Base-by-base conservation (phyloP, 495 filamentous ascomycete genomes). In the Aspergillus cavernicola region DNA sequence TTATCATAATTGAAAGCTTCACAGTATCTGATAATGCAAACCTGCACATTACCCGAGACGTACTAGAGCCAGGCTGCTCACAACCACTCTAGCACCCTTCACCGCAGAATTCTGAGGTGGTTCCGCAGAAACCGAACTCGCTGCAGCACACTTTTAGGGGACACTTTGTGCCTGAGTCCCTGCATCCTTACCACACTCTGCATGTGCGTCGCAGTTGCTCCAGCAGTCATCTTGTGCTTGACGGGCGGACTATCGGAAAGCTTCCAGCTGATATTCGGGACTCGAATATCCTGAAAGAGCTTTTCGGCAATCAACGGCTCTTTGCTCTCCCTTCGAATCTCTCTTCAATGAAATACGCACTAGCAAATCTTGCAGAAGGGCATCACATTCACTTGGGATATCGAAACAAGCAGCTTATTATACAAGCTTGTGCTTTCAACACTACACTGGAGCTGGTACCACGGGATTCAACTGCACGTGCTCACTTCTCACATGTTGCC, bases 401-500 rank as follows among this genome's bases (percentile, higher is more conserved):
- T 23, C n/a, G 59, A 8, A 22, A 54, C 0, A 18, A 54, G 0
- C 47, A 71, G 3, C 49, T 75, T 23, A 23, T 70, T 10, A 53
- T 72, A 12, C 52, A 55, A 13, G 62, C 61, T 0, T 15, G 6
- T 24, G 48, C 39, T 13, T 12, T 28, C 0, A 37, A 20, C 4
- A 52, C 57, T 4, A 46, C 51, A 0, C 68, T 69, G 5, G 79
- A 85, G 56, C 57, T 81, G 0, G 50, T 86, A 6, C 77, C 81
- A 0, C 31, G 50, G 3, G 12, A 74, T 70, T 31, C 77, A 77
- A 35, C 66, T 87, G 0, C 84, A 87, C 45, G 84, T 82, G 0
- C 42, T 80, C 1, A 87, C 85, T 0, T 78, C 81, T 0, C 73
- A 70, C 50, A 72, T 73, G 32, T 59, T 86, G 3, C 73, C 78